These are phyloP conservation scores for Vaccinium macrocarpon DNA, from an alignment of 148 eudicot genomes.

Conservation along the genomic window DNA sequence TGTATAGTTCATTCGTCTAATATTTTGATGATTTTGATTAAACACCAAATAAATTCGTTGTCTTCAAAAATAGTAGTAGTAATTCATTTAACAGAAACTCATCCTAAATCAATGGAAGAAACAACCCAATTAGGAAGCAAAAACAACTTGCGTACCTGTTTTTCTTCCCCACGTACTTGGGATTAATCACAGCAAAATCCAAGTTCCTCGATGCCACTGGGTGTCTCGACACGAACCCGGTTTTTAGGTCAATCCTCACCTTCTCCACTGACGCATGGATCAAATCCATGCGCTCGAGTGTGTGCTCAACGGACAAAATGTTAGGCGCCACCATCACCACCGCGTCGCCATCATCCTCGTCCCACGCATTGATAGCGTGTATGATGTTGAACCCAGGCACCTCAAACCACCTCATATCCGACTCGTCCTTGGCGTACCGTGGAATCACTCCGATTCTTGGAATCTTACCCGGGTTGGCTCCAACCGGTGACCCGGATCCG, in stretches of 20 bases:
- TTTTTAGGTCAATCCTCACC: constrained; percentile 43
- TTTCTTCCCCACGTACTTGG: constrained; percentile 43
- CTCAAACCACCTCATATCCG: constrained; percentile 54
- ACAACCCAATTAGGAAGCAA: background rate
- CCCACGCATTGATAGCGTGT: constrained; percentile 70
- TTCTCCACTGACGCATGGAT: constrained; percentile 41
- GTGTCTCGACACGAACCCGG: constrained; percentile 34
- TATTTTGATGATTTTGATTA: too few species aligned
- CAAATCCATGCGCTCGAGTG: constrained; percentile 46
- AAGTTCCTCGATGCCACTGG: constrained; percentile 43
- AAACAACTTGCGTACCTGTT: constrained; percentile 37
- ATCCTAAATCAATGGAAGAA: too few species aligned
- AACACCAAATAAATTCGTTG: too few species aligned
- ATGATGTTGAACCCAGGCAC: constrained; percentile 52
- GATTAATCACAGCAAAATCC: constrained; percentile 58
- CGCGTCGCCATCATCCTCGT: constrained; percentile 50
- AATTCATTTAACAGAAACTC: background rate
- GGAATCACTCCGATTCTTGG: constrained; percentile 54
- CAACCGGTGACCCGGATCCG: constrained; percentile 27
- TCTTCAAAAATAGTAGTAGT: too few species aligned
- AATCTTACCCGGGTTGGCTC: constrained; percentile 30
- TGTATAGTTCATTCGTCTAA: too few species aligned
- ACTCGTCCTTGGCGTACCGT: constrained; percentile 49
- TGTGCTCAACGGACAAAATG: constrained; percentile 38
- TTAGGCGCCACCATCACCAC: constrained; percentile 55